Conservation (phyloP, 2,329 filamentous ascomycete species). For the Leptographium radiaticola region DNA sequence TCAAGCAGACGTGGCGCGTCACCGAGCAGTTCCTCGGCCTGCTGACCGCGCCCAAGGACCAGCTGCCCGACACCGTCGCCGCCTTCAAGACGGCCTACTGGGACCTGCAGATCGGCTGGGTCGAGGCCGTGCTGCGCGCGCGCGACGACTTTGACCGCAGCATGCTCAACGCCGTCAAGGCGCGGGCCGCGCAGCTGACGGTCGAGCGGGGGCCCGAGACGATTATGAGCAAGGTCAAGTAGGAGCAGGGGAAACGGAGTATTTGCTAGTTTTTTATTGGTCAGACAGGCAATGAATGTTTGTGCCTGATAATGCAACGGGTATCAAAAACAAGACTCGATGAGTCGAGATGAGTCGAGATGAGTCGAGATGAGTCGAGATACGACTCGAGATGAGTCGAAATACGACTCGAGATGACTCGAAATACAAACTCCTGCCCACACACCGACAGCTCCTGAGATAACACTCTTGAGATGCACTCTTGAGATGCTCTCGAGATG, state of each 20-base stretch:
- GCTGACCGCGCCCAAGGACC: constrained; percentile 61
- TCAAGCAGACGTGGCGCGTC: constrained; percentile 87
- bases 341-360: no score
- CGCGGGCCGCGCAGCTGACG: constrained; percentile 71
- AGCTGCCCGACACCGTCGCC: constrained; percentile 66
- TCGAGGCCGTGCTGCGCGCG: constrained; percentile 75
- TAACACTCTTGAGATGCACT: no score
- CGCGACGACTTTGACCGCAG: constrained; percentile 88
- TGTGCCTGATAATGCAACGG: no score
- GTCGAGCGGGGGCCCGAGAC: constrained; percentile 75
- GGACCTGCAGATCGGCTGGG: constrained; percentile 91
- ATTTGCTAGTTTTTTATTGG: no score
- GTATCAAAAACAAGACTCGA: no score
- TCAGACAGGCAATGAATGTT: no score
- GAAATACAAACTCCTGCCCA: no score
- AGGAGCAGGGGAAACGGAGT: background rate
- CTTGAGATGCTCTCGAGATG: no score
- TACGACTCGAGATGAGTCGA: no score
- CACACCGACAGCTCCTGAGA: no score
- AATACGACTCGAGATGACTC: no score
- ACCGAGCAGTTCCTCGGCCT: constrained; percentile 74
- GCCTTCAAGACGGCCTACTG: constrained; percentile 77
- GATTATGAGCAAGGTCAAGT: constrained; percentile 89
- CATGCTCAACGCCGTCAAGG: constrained; percentile 82
- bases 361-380: no score